A percentile compares a stretch with the other conserved stretches of the same genome.
Conservation (phyloP, 805 yeast genomes). For the Cyberlindnera nakhonratchasimensis region DNA sequence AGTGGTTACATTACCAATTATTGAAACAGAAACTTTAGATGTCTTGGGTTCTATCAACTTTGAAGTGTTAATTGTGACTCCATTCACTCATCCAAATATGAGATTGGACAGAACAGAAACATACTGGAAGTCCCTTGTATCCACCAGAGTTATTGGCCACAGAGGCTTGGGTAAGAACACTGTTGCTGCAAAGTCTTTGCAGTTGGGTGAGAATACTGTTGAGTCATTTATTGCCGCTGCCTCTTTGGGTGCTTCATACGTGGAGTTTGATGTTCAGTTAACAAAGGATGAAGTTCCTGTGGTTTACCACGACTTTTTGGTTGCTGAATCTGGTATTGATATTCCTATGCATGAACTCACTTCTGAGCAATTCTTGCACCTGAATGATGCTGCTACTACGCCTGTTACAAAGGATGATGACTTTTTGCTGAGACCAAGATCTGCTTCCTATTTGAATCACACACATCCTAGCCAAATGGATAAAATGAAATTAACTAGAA, state of each 20-base stretch:
- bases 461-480: conserved; percentile 31
- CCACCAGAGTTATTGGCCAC: conserved; percentile 93
- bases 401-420: conserved; percentile 26
- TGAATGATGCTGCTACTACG: conserved; percentile 32
- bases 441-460: conserved; percentile 21
- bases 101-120: conserved; percentile 64
- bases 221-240: conserved; percentile 96
- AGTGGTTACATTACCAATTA: conserved; percentile 66
- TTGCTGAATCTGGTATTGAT: conserved; percentile 94
- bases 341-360: conserved; percentile 94
- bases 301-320: conserved; percentile 89
- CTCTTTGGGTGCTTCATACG: conserved; percentile 92
- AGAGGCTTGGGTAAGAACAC: conserved; percentile 91
- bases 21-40: conserved; percentile 68
- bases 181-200: conserved; percentile 68
- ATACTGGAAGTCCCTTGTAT: conserved; percentile 86
- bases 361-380: conserved; percentile 76
- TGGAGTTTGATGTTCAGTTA: conserved; percentile 93
- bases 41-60: conserved; percentile 75
- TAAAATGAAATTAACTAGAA: conserved; percentile 82
- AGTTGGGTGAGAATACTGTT: conserved; percentile 92
- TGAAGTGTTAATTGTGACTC: conserved; percentile 65
- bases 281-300: conserved; percentile 92
- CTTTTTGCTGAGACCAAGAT: conserved; percentile 29
- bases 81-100: conserved; percentile 71